Evolutionary conservation across 139 green algal genomes (phyloP), one percentile per base, ranked within the genome.

Genomic region (Volvox africanus): DNA sequence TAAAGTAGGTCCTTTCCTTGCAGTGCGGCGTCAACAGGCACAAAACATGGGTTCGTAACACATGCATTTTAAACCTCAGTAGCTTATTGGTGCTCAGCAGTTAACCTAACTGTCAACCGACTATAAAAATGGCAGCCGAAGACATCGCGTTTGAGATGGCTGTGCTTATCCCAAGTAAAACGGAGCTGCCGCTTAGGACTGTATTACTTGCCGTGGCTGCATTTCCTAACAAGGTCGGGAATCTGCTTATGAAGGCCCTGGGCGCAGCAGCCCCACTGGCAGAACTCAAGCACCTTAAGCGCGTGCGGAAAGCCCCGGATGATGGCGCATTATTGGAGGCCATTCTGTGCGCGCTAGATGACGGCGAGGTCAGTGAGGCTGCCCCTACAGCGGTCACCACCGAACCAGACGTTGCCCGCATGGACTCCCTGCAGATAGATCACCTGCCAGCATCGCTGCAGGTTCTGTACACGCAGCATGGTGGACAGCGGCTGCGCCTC

Each of bases 281-380:
- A 0, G 85, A 93, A 26, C 89, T 96, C 21, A 92, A 93, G 62
- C 96, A 97, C 65, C 79, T 96, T 0, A 97, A 97, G 87, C 92
- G 96, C 11, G 91, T 97, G 2, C 93, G 94, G 71, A 95, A 95
- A 73, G 77, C 73, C 26, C 83, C 80, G 11, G 76, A 88, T 33
- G 84, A 90, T 16, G 69, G 55, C 18, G 61, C 44, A 6, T 61
- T 85, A 13, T 67, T 95, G 21, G 83, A 96, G 13, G 83, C 95
- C 21, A 80, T 96, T 61, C 75, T 96, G 20, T 95, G 92, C 68
- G 62, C 36, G 6, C 36, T 35, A 24, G 55, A 91, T n/a, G 65
- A 68, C 65, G 75, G 19, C 65, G 65, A 16, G 21, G 65, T 30
- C 65, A 28, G 65, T 73, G 65, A 30, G 65, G 65, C 65, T 73